These are phyloP conservation scores for Cercospora sp. DNA, from an alignment of 2,329 filamentous ascomycete species.

Conservation along the genomic window DNA sequence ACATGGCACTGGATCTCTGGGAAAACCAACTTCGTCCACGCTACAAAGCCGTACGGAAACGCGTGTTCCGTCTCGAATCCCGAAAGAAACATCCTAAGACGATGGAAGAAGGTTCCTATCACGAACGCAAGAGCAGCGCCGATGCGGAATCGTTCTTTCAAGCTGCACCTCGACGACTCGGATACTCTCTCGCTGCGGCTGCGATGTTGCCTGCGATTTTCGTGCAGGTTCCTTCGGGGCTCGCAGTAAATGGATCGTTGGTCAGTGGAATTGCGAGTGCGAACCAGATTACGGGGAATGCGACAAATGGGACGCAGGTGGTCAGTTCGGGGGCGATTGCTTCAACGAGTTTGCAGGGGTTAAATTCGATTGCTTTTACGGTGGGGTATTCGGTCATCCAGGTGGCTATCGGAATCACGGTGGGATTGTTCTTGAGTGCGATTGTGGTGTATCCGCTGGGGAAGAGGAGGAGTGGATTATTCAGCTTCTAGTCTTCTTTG, in stretches of 20 bases:
- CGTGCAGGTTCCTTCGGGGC: conserved; percentile 61
- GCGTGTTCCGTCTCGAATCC: conserved; percentile 33
- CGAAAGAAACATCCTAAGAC: conserved; percentile 26
- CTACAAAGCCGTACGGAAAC: conserved; percentile 32
- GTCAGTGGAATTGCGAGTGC: conserved; percentile 59
- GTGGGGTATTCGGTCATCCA: conserved; percentile 52
- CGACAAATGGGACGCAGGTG: conserved; percentile 49
- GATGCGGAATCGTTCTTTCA: conserved; percentile 36
- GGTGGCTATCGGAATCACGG: conserved; percentile 54
- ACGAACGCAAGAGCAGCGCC: conserved; percentile 6
- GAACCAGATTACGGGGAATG: conserved; percentile 52
- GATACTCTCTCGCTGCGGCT: conserved; percentile 78
- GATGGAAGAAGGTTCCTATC: conserved; percentile 33
- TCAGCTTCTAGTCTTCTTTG: conserved; percentile 39
- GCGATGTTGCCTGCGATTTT: conserved; percentile 87
- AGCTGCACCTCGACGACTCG: conserved; percentile 49
- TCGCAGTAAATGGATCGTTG: conserved; percentile 59
- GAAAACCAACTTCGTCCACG: conserved; percentile 50
- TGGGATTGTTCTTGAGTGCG: conserved; percentile 51
- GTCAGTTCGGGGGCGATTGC: conserved; percentile 40
- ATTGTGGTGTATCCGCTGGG: conserved; percentile 53
- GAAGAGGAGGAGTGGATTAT: conserved; percentile 49
- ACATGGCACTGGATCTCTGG: conserved; percentile 57
- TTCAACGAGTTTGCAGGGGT: conserved; percentile 24
- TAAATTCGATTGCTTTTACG: conserved; percentile 50